Evolutionary conservation across 352 stramenopile genomes (phyloP).

Genomic region (Globisporangium splendens): DNA sequence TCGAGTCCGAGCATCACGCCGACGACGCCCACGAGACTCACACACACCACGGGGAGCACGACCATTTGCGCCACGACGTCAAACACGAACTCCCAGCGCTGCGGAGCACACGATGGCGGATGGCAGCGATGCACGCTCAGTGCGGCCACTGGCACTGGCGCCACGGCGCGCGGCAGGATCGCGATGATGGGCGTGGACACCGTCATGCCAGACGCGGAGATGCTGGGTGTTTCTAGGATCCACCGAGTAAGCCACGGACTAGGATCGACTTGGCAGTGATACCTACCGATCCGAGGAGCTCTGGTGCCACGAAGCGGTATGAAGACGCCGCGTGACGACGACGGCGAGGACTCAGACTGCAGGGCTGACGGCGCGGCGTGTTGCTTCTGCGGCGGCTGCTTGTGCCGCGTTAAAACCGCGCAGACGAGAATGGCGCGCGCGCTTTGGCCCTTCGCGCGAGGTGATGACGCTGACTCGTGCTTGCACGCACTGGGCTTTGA

Average conservation of each 20-base stretch:
- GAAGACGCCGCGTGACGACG: too few relatives aligned
- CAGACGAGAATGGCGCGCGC: too few relatives aligned
- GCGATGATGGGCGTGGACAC: neutral
- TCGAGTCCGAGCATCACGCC: conserved; percentile 50
- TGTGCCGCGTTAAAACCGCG: neutral
- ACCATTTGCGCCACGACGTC: conserved; percentile 46
- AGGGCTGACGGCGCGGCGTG: too few relatives aligned
- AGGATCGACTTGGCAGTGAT: too few relatives aligned
- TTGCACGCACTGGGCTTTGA: conserved; percentile 13
- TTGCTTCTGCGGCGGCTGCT: too few relatives aligned
- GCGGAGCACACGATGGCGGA: neutral
- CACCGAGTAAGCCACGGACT: neutral
- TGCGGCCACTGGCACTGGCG: too few relatives aligned
- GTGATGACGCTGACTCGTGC: conserved; percentile 9
- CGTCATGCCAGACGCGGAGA: conserved; percentile 1
- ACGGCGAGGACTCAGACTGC: too few relatives aligned
- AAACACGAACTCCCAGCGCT: conserved; percentile 21
- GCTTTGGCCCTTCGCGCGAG: neutral
- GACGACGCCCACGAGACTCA: conserved; percentile 57
- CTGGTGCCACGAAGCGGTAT: too few relatives aligned
- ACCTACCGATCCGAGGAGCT: too few relatives aligned
- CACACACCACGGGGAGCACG: conserved; percentile 58
- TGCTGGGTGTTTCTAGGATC: neutral
- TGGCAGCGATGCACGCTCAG: neutral
- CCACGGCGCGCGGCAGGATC: conserved; percentile 7